Evolutionary conservation across 2,329 filamentous ascomycete species (phyloP).

Genomic region (Neonectria hederae): DNA sequence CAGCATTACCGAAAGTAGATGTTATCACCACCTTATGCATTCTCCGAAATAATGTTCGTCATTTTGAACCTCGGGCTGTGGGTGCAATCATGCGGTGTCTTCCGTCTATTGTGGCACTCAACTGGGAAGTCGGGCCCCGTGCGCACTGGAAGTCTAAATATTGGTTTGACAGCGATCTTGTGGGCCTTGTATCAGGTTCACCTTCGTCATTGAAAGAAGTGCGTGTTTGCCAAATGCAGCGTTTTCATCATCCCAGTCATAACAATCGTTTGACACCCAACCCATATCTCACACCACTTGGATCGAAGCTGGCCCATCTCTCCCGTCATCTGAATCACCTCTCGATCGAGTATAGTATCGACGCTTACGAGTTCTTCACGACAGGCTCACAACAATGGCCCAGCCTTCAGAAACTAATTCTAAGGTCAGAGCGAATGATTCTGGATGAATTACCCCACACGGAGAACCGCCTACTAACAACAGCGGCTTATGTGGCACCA

Average conservation of each 20-base stretch:
- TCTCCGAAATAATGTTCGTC: not conserved
- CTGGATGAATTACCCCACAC: not conserved
- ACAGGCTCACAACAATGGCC: not conserved
- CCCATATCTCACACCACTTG: not conserved
- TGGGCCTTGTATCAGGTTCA: not conserved
- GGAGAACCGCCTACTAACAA: not conserved
- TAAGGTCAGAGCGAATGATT: constrained; percentile 2
- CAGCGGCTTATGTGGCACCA: not conserved
- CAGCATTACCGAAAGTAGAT: not conserved
- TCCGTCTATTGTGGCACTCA: not conserved
- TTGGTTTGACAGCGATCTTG: not conserved
- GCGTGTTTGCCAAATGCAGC: not conserved
- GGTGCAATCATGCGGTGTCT: not conserved
- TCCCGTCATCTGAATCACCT: not conserved
- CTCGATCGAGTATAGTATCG: constrained; percentile 7
- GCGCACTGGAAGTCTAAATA: not conserved
- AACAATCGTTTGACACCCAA: not conserved
- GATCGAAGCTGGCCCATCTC: not conserved
- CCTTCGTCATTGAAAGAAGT: constrained; percentile 3
- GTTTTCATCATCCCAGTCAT: not conserved
- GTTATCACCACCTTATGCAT: constrained; percentile 1
- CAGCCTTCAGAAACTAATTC: not conserved
- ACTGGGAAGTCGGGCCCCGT: not conserved
- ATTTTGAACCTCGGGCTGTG: not conserved
- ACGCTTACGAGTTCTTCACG: constrained; percentile 8